A percentile compares a stretch with the other conserved stretches of the same genome.
phyloP scores from a whole-genome alignment of 352 stramenopile genomes.

The Globisporangium orthogonon region DNA sequence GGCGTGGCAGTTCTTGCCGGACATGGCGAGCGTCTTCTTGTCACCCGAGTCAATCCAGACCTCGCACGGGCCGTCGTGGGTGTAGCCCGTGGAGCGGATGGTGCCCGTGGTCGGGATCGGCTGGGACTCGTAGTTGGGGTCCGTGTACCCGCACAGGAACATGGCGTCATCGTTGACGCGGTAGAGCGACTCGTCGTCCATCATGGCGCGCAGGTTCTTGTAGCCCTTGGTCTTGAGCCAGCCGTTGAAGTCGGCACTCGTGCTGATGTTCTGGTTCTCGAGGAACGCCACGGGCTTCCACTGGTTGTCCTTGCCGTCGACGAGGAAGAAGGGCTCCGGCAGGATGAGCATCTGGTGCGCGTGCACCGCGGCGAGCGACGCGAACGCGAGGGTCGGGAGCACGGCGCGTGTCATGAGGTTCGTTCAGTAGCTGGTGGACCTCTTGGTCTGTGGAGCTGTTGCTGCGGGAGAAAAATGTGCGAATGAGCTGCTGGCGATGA shows the following conservation, averaged over 20 bases:
- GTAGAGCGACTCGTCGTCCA: constrained; percentile 52
- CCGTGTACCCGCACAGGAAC: constrained; percentile 51
- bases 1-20: constrained; percentile 36
- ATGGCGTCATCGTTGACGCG: constrained; percentile 37
- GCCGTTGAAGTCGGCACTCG: constrained; percentile 32
- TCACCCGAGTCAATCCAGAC: constrained; percentile 34
- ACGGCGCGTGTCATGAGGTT: background rate
- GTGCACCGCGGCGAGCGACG: constrained; percentile 1
- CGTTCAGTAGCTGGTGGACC: background rate
- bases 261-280: constrained; percentile 43
- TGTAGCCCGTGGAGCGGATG: constrained; percentile 45
- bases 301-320: constrained; percentile 27
- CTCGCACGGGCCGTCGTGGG: constrained; percentile 35
- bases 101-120: constrained; percentile 15
- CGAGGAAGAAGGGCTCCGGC: constrained; percentile 44
- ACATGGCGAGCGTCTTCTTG: constrained; percentile 43
- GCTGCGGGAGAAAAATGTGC: background rate
- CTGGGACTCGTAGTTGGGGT: constrained; percentile 32
- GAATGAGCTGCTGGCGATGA: constrained; percentile 3
- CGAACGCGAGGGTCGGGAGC: constrained; percentile 1
- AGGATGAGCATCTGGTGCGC: constrained; percentile 42
- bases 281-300: constrained; percentile 34
- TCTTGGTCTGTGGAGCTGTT: background rate
- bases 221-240: constrained; percentile 37
- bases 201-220: constrained; percentile 33